Percentiles rank a stretch among this genome's conserved stretches.
phyloP scores from a whole-genome alignment of 1,284 basidiomycete genomes.

The Heterobasidion occidentale region DNA sequence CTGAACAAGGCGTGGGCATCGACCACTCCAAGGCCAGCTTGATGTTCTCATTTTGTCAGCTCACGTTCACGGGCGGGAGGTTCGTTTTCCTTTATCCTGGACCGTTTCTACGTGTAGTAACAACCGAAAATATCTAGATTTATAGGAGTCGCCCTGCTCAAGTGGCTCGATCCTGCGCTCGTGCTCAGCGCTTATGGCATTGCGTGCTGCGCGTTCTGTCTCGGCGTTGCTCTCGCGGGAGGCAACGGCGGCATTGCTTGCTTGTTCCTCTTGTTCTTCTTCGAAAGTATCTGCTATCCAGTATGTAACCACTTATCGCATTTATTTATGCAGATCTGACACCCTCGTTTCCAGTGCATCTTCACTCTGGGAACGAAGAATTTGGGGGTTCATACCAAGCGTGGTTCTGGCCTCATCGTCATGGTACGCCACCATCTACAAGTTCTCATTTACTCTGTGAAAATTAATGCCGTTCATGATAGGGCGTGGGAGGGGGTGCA shows the following conservation, averaged over 20 bases:
- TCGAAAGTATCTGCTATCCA: slow-evolving; percentile 68
- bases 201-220: slow-evolving; percentile 43
- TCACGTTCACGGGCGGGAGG: slow-evolving; percentile 66
- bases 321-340: not conserved
- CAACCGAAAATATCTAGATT: slow-evolving; percentile 32
- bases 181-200: slow-evolving; percentile 49
- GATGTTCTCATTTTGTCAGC: slow-evolving; percentile 66
- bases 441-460: not conserved
- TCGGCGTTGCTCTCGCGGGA: slow-evolving; percentile 44
- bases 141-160: slow-evolving; percentile 54
- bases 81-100: slow-evolving; percentile 19
- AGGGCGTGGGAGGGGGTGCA: slow-evolving; percentile 69
- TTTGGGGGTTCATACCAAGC: slow-evolving; percentile 63
- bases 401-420: slow-evolving; percentile 63
- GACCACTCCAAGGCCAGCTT: slow-evolving; percentile 44
- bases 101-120: not conserved
- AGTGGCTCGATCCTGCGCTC: slow-evolving; percentile 58
- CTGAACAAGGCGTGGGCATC: slow-evolving; percentile 57
- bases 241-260: slow-evolving; percentile 53
- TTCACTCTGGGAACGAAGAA: slow-evolving; percentile 68
- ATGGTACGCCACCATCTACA: slow-evolving; percentile 31
- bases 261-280: slow-evolving; percentile 69
- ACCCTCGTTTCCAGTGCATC: slow-evolving; percentile 36
- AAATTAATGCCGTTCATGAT: not conserved
- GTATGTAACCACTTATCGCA: slow-evolving; percentile 24